Evolutionary conservation across 805 yeast species (phyloP).

Genomic region (Myxozyma vanderwaltii): DNA sequence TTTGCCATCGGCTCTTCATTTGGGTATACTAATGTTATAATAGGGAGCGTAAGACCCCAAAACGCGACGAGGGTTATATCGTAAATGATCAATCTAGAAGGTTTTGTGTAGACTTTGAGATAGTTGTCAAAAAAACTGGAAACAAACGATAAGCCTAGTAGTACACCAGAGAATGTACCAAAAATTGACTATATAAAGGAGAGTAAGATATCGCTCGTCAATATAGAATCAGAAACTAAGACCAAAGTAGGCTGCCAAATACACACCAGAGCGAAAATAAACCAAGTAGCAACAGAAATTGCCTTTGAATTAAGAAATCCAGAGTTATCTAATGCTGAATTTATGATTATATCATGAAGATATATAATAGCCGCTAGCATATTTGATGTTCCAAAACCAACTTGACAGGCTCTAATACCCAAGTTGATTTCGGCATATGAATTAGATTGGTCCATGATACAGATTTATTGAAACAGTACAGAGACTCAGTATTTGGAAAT

Average conservation of each 20-base stretch:
- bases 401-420: conserved; percentile 9
- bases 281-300: not conserved
- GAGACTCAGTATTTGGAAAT: not conserved
- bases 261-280: not conserved
- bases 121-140: not conserved
- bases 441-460: not conserved
- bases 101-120: not conserved
- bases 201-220: no score
- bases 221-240: no score
- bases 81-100: conserved; percentile 3
- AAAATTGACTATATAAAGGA: not conserved
- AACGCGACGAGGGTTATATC: conserved; percentile 20
- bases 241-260: no score
- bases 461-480: not conserved
- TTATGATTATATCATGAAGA: conserved; percentile 2
- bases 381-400: not conserved
- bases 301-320: conserved; percentile 14
- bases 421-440: not conserved
- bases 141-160: not conserved
- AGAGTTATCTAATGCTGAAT: not conserved
- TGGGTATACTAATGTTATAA: conserved; percentile 19
- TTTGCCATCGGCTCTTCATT: not conserved
- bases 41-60: conserved; percentile 26
- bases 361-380: conserved; percentile 4
- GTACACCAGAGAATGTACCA: not conserved